Evolutionary conservation across 2,329 filamentous ascomycete species (phyloP).

Genomic region (Xylaria hypoxylon): DNA sequence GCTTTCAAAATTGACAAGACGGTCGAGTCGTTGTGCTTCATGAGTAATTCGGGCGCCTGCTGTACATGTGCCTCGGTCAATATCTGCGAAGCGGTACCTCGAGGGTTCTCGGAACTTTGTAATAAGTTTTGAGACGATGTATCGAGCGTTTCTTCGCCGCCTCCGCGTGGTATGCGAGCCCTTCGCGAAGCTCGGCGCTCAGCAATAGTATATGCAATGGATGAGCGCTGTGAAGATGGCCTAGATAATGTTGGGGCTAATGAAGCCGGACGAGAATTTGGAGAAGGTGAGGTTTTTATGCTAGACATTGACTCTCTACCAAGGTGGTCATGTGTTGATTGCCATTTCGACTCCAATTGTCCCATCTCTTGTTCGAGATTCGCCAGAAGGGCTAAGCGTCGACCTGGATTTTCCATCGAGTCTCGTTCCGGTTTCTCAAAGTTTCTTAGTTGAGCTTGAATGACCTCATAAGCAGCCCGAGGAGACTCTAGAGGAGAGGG

Average conservation of each 20-base stretch:
- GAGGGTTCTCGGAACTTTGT: conserved; percentile 50
- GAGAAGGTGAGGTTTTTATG: conserved; percentile 52
- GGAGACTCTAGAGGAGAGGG: conserved; percentile 66
- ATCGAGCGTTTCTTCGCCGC: conserved; percentile 44
- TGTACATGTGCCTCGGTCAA: conserved; percentile 60
- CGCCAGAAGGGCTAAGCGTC: conserved; percentile 63
- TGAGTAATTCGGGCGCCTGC: conserved; percentile 54
- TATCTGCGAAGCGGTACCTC: conserved; percentile 58
- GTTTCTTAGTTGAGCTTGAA: conserved; percentile 64
- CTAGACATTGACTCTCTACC: conserved; percentile 64
- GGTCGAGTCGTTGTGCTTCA: conserved; percentile 54
- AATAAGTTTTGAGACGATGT: conserved; percentile 46
- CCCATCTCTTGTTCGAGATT: conserved; percentile 73
- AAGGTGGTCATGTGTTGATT: conserved; percentile 65
- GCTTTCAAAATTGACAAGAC: conserved; percentile 55
- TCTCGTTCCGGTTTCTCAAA: conserved; percentile 58
- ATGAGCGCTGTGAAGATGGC: conserved; percentile 47
- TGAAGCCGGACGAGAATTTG: conserved; percentile 52
- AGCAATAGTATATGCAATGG: conserved; percentile 47
- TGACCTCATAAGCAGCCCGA: conserved; percentile 60
- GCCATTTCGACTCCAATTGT: conserved; percentile 70
- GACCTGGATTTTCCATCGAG: conserved; percentile 54
- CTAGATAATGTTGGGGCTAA: conserved; percentile 36
- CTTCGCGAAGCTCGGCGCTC: conserved; percentile 56
- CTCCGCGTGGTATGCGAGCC: conserved; percentile 53